A percentile compares a stretch with the other conserved stretches of the same genome.
phyloP scores from a whole-genome alignment of 345 rosid species.

The Brassica rapa region DNA sequence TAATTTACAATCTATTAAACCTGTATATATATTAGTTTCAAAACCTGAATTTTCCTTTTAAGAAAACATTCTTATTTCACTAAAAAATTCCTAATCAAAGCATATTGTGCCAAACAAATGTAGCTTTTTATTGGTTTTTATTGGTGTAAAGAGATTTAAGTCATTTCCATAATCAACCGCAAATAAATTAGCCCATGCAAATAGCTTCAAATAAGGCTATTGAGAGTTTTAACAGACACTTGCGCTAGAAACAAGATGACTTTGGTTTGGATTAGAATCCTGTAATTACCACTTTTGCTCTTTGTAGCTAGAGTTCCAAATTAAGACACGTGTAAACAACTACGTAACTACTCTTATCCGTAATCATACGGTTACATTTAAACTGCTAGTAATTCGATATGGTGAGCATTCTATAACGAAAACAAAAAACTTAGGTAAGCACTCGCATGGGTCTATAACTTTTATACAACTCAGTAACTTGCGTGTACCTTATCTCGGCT shows the following conservation, averaged over 20 bases:
- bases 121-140: too few relatives aligned
- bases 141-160: too few relatives aligned
- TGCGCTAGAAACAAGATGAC: background rate
- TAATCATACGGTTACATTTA: background rate
- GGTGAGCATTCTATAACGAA: background rate
- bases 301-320: background rate
- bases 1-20: too few relatives aligned
- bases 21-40: too few relatives aligned
- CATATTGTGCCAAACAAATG: too few relatives aligned
- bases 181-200: too few relatives aligned
- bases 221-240: too few relatives aligned
- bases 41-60: too few relatives aligned
- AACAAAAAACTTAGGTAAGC: constrained; percentile 9
- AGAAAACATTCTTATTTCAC: too few relatives aligned
- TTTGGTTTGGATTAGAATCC: background rate
- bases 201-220: too few relatives aligned
- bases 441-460: background rate
- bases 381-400: background rate
- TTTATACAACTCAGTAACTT: background rate
- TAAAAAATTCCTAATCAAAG: too few relatives aligned
- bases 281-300: background rate
- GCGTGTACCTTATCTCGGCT: background rate
- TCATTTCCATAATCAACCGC: too few relatives aligned
- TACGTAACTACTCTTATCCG: background rate
- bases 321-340: background rate